Conservation (phyloP, 441 rosid species). For the Eutrema salsugineum region DNA sequence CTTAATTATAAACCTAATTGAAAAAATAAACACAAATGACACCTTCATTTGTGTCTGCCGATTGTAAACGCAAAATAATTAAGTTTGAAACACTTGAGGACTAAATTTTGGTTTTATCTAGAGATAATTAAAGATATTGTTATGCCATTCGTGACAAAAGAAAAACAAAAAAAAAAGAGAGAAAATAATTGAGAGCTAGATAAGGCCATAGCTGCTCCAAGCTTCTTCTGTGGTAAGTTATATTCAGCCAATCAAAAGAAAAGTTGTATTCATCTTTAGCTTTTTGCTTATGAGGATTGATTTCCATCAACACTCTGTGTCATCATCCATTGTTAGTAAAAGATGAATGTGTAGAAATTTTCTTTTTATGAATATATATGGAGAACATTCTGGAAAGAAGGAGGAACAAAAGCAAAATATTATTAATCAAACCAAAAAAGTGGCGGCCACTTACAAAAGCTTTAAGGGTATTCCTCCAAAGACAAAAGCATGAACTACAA, state of each 20-base stretch:
- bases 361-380: neutral
- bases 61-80: too few relatives aligned
- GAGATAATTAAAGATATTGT: neutral
- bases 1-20: too few relatives aligned
- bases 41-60: neutral
- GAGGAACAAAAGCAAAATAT: neutral
- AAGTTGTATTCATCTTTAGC: conserved; percentile 6
- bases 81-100: neutral
- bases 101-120: neutral
- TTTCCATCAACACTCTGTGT: conserved; percentile 11
- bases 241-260: conserved; percentile 12
- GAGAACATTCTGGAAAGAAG: conserved; percentile 10
- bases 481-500: neutral
- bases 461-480: neutral
- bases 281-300: conserved; percentile 7
- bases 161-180: neutral
- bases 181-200: neutral
- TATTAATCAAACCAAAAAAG: neutral
- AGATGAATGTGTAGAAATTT: neutral
- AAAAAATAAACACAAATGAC: neutral
- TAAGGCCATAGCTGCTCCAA: neutral
- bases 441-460: conserved; percentile 12
- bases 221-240: conserved; percentile 17
- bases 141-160: neutral
- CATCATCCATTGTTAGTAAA: conserved; percentile 24